A percentile compares a stretch with the other conserved stretches of the same genome.
Evolutionary conservation across 345 rosid species (phyloP).

Genomic region (Erysimum cheiranthoides): DNA sequence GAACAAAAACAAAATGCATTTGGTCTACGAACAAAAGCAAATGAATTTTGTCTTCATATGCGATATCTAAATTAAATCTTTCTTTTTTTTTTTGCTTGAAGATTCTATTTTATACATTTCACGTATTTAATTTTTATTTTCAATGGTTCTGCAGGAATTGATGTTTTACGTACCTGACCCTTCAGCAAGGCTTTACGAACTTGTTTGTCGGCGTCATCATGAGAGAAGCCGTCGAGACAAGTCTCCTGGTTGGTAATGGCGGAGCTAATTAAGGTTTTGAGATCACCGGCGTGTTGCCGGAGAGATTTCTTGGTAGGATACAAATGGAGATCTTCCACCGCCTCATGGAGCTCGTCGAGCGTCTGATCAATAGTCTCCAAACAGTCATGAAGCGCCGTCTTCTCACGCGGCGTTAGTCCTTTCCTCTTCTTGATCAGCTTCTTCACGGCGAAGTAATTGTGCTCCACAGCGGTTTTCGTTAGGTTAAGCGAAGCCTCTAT

Average conservation of each 20-base stretch:
- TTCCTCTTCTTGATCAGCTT: slow-evolving; percentile 38
- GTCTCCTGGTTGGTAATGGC: slow-evolving; percentile 94
- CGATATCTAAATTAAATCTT: neutral
- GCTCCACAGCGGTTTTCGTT: slow-evolving; percentile 53
- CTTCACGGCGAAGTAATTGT: slow-evolving; percentile 59
- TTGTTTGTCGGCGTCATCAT: slow-evolving; percentile 62
- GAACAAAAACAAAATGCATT: slow-evolving; percentile 13
- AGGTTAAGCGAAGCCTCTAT: slow-evolving; percentile 59
- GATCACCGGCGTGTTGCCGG: slow-evolving; percentile 72
- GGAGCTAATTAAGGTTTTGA: slow-evolving; percentile 78
- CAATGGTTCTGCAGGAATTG: neutral
- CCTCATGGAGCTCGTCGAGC: slow-evolving; percentile 72
- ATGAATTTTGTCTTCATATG: slow-evolving; percentile 10
- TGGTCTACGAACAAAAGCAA: too few relatives aligned
- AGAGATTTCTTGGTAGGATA: slow-evolving; percentile 76
- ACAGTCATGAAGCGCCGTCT: slow-evolving; percentile 85
- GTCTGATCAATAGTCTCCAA: slow-evolving; percentile 85
- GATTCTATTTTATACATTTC: neutral
- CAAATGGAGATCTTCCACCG: slow-evolving; percentile 57
- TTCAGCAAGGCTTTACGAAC: slow-evolving; percentile 52
- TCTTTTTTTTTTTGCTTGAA: too few relatives aligned
- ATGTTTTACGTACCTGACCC: slow-evolving; percentile 49
- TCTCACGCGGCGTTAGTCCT: slow-evolving; percentile 61
- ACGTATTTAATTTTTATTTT: neutral
- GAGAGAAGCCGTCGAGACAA: slow-evolving; percentile 91